phyloP scores from a whole-genome alignment of 2,329 filamentous ascomycete genomes.

The Clarireedia hainanense region DNA sequence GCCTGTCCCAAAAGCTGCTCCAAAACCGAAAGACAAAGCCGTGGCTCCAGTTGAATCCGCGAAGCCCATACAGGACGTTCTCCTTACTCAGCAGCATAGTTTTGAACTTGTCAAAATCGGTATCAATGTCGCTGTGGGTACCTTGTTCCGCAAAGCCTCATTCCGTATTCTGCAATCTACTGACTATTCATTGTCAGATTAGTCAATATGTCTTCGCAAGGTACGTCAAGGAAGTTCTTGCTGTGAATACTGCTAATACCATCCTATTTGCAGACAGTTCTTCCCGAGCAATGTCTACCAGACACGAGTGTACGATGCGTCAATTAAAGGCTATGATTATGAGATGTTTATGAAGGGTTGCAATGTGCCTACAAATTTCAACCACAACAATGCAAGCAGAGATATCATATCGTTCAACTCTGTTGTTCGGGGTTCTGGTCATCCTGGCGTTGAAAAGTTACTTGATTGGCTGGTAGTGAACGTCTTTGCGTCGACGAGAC shows the following conservation, averaged over 20 bases:
- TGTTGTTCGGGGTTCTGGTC: conserved; percentile 1
- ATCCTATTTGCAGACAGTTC: not conserved
- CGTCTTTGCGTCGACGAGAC: not conserved
- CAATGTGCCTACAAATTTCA: not conserved
- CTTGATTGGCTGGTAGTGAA: conserved; percentile 21
- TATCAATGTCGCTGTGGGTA: conserved; percentile 13
- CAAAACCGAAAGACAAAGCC: not conserved
- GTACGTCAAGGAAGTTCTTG: not conserved
- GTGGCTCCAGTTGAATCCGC: not conserved
- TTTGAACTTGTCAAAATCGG: conserved; percentile 13
- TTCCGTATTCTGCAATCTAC: not conserved
- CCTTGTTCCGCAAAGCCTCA: not conserved
- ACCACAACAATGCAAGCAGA: not conserved
- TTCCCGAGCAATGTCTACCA: conserved; percentile 1
- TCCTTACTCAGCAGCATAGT: conserved; percentile 11
- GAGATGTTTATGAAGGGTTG: conserved; percentile 1
- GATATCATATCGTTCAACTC: conserved; percentile 1
- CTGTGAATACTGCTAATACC: not conserved
- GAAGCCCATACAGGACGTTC: not conserved
- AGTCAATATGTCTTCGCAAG: conserved; percentile 11
- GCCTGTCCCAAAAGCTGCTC: not conserved
- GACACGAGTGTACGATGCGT: conserved; percentile 1
- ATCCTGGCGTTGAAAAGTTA: conserved; percentile 19
- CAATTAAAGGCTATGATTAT: not conserved
- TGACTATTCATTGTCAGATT: conserved; percentile 7